Conservation (phyloP, 139 green algal genomes). For the Eudorina sp. region DNA sequence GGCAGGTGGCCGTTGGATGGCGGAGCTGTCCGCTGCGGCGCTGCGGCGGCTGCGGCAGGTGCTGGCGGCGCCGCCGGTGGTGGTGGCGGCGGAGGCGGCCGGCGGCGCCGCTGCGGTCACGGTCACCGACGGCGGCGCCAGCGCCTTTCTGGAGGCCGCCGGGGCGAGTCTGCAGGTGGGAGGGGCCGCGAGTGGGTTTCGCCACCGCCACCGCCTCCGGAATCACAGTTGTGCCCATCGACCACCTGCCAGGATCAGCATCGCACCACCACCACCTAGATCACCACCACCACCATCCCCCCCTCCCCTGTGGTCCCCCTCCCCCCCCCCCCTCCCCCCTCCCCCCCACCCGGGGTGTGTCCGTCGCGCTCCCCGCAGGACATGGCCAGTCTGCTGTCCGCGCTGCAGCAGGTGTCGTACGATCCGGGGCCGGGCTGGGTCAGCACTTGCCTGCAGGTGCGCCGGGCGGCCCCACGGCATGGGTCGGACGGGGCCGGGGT, state of each 20-base stretch:
- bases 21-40: neutral
- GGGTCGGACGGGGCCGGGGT: no score
- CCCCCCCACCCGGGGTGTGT: neutral
- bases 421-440: conserved; percentile 1
- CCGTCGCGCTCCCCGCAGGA: neutral
- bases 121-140: neutral
- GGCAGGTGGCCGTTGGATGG: conserved; percentile 23
- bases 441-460: conserved; percentile 18
- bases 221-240: no score
- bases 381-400: conserved; percentile 7
- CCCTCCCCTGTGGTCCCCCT: neutral
- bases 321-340: neutral
- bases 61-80: conserved; percentile 3
- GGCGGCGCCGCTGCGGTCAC: neutral
- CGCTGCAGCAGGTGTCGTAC: conserved; percentile 27
- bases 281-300: neutral
- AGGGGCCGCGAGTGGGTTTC: no score
- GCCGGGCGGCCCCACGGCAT: no score
- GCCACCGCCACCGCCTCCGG: no score
- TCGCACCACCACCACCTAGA: neutral
- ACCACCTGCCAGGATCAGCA: no score
- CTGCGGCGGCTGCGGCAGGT: neutral
- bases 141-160: neutral
- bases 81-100: neutral
- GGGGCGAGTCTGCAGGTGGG: neutral